Evolutionary conservation across 169 alveolate species (phyloP), one percentile per base, ranked within the genome.

Genomic region (Neospora caninum): DNA sequence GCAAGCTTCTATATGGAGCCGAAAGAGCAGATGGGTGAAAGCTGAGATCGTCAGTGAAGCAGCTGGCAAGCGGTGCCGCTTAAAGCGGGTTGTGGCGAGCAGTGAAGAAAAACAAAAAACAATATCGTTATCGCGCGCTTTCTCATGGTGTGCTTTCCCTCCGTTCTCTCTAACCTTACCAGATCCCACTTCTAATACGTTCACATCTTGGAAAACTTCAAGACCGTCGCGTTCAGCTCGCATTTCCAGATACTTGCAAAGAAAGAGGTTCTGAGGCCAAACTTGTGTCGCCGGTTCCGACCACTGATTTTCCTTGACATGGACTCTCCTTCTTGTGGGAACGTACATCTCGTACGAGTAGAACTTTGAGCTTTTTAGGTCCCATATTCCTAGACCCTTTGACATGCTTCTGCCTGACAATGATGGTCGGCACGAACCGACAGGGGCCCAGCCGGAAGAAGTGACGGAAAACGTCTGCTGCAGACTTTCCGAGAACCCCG

Each of bases 201-300:
- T 82, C 4, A 10, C 39, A 16, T 41, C 89, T 82, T 39, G 69
- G 41, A 82, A 82, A 20, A 22, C 54, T 20, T 82, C 41, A 13
- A 43, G 89, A 20, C 89, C 89, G 10, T 82, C 67, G 89, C 89
- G 69, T n/a, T 10, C 89, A 18, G 89, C 89, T 27, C 67, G 54
- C 89, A 82, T 82, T 36, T 82, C 89, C 49, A 82, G 89, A 45
- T 82, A 82, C 89, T 82, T 82, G 89, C 89, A 82, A 25, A 82
- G 89, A 31, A 82, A 82, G 16, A 82, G 41, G 67, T 82, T 82
- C 54, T 82, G 89, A 13, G 89, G 89, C 89, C 89, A 82, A 25
- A 82, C 89, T 82, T 82, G 89, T 42, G 67, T 42, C 36, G 89
- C 67, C 25, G 89, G 89, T 29, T 82, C 70, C 9, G 89, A 27